These are phyloP conservation scores for Fusarium secorum DNA, from an alignment of 2,329 filamentous ascomycete species.

Conservation along the genomic window DNA sequence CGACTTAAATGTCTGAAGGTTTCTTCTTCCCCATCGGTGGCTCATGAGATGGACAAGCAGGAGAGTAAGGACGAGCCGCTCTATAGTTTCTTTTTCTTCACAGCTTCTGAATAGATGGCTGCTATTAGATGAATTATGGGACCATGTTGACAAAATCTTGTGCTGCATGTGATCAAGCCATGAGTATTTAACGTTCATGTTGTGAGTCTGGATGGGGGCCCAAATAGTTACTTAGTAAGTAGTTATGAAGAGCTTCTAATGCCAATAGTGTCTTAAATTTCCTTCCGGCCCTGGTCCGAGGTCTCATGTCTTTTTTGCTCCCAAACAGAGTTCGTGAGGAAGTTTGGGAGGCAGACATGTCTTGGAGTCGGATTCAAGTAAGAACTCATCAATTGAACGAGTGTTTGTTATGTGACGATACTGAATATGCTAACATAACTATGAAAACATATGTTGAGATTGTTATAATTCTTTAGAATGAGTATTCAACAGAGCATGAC, in stretches of 20 bases:
- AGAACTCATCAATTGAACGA: not conserved
- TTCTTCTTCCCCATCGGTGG: not conserved
- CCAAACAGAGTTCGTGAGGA: not conserved
- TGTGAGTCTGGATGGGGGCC: not conserved
- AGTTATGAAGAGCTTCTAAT: not conserved
- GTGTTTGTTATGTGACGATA: not conserved
- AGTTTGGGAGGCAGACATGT: not conserved
- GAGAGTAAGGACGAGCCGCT: conserved; percentile 39
- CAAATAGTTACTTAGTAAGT: not conserved
- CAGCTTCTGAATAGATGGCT: conserved; percentile 44
- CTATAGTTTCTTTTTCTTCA: conserved; percentile 37
- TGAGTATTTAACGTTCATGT: not conserved
- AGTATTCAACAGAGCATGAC: not conserved
- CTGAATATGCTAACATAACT: not conserved
- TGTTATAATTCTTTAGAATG: not conserved
- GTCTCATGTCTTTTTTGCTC: not conserved
- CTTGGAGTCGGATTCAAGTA: not conserved
- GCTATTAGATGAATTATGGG: conserved; percentile 26
- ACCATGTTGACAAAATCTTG: not conserved
- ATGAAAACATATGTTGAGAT: not conserved
- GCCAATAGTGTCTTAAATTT: not conserved
- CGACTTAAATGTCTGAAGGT: not conserved
- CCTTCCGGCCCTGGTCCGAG: not conserved
- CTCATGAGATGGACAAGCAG: conserved; percentile 31
- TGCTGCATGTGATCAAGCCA: not conserved